phyloP scores from a whole-genome alignment of 345 rosid genomes.

The Citrus cavaleriei region DNA sequence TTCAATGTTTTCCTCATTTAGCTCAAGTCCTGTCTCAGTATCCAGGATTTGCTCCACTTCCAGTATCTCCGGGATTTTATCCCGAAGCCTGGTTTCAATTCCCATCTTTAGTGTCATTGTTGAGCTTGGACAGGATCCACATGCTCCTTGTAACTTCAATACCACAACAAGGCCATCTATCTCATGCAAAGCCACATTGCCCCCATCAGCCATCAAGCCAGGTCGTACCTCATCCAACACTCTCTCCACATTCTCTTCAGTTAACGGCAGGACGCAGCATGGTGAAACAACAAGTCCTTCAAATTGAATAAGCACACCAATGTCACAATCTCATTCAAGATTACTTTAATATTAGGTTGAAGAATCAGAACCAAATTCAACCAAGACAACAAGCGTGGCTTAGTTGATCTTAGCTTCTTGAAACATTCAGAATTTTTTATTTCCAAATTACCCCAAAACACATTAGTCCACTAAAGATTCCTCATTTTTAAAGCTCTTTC shows the following conservation, averaged over 20 bases:
- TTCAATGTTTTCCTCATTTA: slow-evolving; percentile 72
- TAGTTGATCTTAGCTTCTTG: not conserved
- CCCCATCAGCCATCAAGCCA: slow-evolving; percentile 90
- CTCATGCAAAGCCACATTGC: slow-evolving; percentile 90
- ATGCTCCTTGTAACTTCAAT: slow-evolving; percentile 87
- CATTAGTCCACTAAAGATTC: not conserved
- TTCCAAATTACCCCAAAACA: not conserved
- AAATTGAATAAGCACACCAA: slow-evolving; percentile 7
- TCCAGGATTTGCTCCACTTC: slow-evolving; percentile 83
- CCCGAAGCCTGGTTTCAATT: slow-evolving; percentile 79
- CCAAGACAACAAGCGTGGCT: not conserved
- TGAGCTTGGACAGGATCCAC: slow-evolving; percentile 98
- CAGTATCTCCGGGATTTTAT: slow-evolving; percentile 90
- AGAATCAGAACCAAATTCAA: not conserved
- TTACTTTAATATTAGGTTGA: not conserved
- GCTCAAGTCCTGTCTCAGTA: slow-evolving; percentile 73
- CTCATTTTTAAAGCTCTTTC: not conserved
- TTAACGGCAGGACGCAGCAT: slow-evolving; percentile 66
- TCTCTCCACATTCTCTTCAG: slow-evolving; percentile 91
- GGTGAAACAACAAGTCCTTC: slow-evolving; percentile 54
- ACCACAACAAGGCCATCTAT: slow-evolving; percentile 95
- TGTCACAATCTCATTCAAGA: not conserved
- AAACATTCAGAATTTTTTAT: not conserved
- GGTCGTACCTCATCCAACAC: slow-evolving; percentile 87
- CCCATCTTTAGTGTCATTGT: slow-evolving; percentile 95